Evolutionary conservation across 2,329 filamentous ascomycete genomes (phyloP), one percentile per base, ranked within the genome.

Genomic region (Akanthomyces uredinophilus): DNA sequence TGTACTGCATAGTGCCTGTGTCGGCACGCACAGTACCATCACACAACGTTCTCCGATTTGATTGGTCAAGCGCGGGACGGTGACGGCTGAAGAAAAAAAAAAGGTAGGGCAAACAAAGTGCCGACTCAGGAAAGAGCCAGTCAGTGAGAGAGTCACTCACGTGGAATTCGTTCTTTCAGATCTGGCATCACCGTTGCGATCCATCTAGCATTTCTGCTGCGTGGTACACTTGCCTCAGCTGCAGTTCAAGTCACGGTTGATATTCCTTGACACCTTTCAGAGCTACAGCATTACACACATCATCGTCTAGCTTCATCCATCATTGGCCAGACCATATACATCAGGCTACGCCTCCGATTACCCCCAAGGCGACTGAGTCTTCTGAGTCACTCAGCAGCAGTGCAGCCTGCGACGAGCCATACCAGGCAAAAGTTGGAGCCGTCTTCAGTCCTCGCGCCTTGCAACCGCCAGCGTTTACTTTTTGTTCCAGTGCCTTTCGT

Each of bases 71-170:
- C n/a, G 7, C 7, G 46, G 56, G 61, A 22, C 29, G 43, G 46
- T 62, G 44, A 37, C 53, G 41, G n/a, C n/a, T n/a, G n/a, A 50
- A 39, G 50, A 51, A 32, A 59, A 59, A 59, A 59, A 43, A 59
- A 13, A 29, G 7, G 18, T n/a, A 39, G 27, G 20, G 10, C 41
- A 27, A 35, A 29, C 27, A 18, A 22, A 56, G 44, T 14, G 56
- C 35, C 29, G 32, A n/a, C 55, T 55, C 8, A n/a, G 32, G 44
- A n/a, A 39, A 49, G 7, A 47, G 20, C n/a, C 29, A 22, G 43
- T 27, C 27, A 58, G 2, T 43, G 43, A 57, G 14, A 49, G 29
- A 41, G 18, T 59, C 43, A 49, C 24, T 58, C 29, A 49, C 24
- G 3, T 24, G 20, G 20, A 27, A 37, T 24, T 24, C 20, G 24